Evolutionary conservation across 441 rosid species (phyloP).

Genomic region (Corymbia citriodora): DNA sequence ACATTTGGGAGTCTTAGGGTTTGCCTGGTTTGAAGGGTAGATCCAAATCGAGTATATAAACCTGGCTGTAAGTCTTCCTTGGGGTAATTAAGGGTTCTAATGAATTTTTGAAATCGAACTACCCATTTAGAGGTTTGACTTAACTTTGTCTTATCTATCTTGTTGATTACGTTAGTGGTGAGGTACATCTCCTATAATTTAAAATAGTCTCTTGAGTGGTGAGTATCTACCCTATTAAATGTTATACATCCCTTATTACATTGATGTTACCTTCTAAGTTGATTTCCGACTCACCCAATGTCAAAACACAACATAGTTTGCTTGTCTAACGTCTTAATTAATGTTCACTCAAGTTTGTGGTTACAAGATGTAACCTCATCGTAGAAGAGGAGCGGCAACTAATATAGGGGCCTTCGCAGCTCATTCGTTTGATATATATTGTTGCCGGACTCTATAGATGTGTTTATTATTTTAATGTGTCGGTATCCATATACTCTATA

Average conservation of each 20-base stretch:
- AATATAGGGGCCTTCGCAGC: neutral
- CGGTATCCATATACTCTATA: accelerated
- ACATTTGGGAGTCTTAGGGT: neutral
- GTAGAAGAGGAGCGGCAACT: neutral
- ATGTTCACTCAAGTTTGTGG: neutral
- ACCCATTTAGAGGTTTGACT: neutral
- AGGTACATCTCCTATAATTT: neutral
- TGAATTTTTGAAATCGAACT: neutral
- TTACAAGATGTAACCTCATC: neutral
- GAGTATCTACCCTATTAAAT: neutral
- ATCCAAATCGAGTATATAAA: no score
- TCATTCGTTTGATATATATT: no score
- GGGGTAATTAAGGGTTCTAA: neutral
- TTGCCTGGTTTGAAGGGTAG: neutral
- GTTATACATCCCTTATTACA: neutral
- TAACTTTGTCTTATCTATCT: no score
- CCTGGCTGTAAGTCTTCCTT: neutral
- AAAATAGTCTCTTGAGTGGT: neutral
- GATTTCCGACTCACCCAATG: neutral
- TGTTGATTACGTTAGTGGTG: neutral
- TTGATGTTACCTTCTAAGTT: neutral
- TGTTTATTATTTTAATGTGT: no score
- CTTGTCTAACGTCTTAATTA: neutral
- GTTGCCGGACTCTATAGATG: accelerated
- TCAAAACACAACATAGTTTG: neutral